Evolutionary conservation across 1,139 yeast species (phyloP).

Genomic region (Nematodospora anomalae): DNA sequence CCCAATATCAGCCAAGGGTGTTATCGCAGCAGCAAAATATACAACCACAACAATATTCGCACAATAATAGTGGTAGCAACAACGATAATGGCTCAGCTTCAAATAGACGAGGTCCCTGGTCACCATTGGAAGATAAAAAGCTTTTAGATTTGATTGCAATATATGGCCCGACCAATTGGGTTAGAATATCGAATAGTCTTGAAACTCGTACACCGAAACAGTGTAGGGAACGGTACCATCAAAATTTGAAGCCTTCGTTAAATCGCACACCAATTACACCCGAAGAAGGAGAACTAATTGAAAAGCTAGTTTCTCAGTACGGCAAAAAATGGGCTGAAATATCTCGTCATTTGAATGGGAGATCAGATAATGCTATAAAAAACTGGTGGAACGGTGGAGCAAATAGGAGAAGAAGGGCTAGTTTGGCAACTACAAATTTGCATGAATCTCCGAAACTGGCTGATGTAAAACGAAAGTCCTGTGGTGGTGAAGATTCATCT

Average conservation of each 20-base stretch:
- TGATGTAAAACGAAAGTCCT: not conserved
- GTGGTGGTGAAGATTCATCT: constrained; percentile 1
- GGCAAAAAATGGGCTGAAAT: constrained; percentile 97
- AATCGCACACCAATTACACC: constrained; percentile 80
- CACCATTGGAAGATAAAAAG: constrained; percentile 77
- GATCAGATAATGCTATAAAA: constrained; percentile 88
- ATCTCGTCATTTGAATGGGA: constrained; percentile 81
- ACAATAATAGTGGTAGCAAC: not conserved
- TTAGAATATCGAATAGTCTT: constrained; percentile 70
- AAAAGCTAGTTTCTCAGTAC: constrained; percentile 70
- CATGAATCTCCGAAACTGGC: not conserved
- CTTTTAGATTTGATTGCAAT: constrained; percentile 66
- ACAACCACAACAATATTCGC: not conserved
- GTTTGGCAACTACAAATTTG: constrained; percentile 14
- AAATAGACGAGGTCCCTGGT: constrained; percentile 79
- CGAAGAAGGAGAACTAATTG: constrained; percentile 83
- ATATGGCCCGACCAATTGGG: constrained; percentile 92
- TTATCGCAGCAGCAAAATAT: constrained; percentile 1
- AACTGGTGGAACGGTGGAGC: constrained; percentile 98
- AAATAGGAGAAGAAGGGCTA: constrained; percentile 66
- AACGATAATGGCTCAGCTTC: constrained; percentile 5
- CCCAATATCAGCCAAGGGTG: constrained; percentile 2
- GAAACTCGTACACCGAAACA: constrained; percentile 87
- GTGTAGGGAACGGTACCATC: constrained; percentile 90
- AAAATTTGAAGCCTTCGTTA: constrained; percentile 81